A percentile compares a stretch with the other conserved stretches of the same genome.
Conservation (phyloP, 768 basidiomycete species). For the Ramaria rubella region DNA sequence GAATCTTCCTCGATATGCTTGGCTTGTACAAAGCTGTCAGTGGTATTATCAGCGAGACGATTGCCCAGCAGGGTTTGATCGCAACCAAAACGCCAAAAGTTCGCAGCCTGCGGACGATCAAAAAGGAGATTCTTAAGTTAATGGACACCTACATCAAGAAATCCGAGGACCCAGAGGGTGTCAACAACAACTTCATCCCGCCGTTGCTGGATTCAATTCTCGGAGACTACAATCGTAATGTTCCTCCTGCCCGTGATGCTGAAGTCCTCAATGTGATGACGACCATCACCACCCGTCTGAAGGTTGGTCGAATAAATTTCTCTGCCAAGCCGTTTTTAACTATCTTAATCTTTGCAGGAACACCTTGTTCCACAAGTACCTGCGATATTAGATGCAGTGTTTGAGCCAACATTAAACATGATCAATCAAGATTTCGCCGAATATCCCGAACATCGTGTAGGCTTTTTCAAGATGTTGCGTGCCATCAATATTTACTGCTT, state of each 20-base stretch:
- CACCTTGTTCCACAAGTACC: slow-evolving; percentile 39
- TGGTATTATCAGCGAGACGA: slow-evolving; percentile 38
- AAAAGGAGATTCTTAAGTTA: slow-evolving; percentile 44
- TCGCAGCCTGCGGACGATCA: slow-evolving; percentile 40
- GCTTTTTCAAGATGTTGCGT: slow-evolving; percentile 41
- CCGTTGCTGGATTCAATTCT: slow-evolving; percentile 41
- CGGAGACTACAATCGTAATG: slow-evolving; percentile 42
- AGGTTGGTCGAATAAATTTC: slow-evolving; percentile 24
- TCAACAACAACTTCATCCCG: slow-evolving; percentile 39
- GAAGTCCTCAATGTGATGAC: slow-evolving; percentile 44
- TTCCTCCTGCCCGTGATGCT: slow-evolving; percentile 41
- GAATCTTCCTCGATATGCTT: slow-evolving; percentile 45
- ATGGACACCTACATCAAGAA: slow-evolving; percentile 43
- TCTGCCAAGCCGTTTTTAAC: background rate
- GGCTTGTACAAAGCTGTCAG: slow-evolving; percentile 43
- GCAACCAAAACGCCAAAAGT: slow-evolving; percentile 45
- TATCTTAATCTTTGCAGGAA: slow-evolving; percentile 19
- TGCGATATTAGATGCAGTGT: slow-evolving; percentile 41
- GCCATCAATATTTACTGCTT: slow-evolving; percentile 41
- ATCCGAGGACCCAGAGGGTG: slow-evolving; percentile 40
- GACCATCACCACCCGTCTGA: slow-evolving; percentile 38
- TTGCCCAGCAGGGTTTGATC: slow-evolving; percentile 36
- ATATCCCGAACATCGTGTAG: slow-evolving; percentile 43
- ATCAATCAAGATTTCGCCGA: slow-evolving; percentile 46
- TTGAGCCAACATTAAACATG: slow-evolving; percentile 42